Evolutionary conservation across 345 rosid genomes (phyloP), one percentile per base, ranked within the genome.

Genomic region (Bretschneidera sinensis): DNA sequence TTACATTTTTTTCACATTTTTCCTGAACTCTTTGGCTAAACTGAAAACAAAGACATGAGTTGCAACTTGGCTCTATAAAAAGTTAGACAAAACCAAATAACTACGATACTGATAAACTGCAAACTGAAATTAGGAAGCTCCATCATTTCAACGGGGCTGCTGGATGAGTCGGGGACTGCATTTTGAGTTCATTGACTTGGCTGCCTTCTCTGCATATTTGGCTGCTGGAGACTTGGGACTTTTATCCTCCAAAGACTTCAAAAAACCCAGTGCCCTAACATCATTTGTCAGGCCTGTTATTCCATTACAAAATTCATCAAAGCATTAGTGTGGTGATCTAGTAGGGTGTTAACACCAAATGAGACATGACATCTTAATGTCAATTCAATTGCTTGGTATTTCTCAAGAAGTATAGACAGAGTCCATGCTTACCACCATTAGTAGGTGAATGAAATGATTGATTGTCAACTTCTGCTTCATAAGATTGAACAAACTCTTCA

Each of bases 141-240:
- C 2, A 21, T 52, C 48, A 48, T 17, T 74, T 83, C 75, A 78
- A 23, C 83, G 85, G 24, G 88, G 85, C 61, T 81, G 85, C 70
- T 78, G 83, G 25, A 80, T 83, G 81, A 59, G 59, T 60, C 85
- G 71, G 11, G 83, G 75, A 55, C 85, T 66, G 77, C 63, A 54
- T 65, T 70, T 77, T 24, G 71, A 60, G 59, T 67, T 74, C 53
- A 71, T 69, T 59, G 69, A 64, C 70, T 76, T 83, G 0, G 74
- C 68, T 18, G 82, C 65, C 77, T 81, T 83, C 35, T 83, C 83
- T 0, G 64, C 74, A 63, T 80, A 83, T 63, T 72, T 80, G 0
- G 81, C 80, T 0, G 2, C 54, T 34, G 61, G 0, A 10, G 68
- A 17, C 59, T 57, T 64, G 0, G 75, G 72, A 5, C 66, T 63